Evolutionary conservation across 352 stramenopile species (phyloP), one percentile per base, ranked within the genome.

Genomic region (Phytopythium oedochilum): DNA sequence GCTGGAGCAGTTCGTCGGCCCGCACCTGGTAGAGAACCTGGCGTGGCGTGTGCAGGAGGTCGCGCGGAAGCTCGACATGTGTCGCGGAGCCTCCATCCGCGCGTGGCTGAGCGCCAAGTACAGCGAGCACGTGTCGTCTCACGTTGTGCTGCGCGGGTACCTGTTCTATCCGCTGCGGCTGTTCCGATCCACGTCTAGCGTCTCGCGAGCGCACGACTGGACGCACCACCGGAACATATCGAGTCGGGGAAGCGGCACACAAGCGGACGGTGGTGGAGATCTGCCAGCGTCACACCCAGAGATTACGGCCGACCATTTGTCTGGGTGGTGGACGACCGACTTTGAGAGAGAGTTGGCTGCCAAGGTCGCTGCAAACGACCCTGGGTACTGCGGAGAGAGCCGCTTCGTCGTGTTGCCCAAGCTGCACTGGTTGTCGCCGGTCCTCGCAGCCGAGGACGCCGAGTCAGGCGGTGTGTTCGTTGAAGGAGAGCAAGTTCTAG

Each of bases 11-110:
- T 92, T 83, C 55, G 78, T 92, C 1, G 81, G 81, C 7, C 81
- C 78, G 5, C 81, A 89, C 63, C 52, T 88, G 9, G 81, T 74
- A 22, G 81, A 92, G 56, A 92, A 86, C 49, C 67, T 89, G 29
- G 81, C 75, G 22, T 92, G 78, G 76, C 63, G 81, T 51, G 73
- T 78, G 3, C 73, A 88, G 56, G 76, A 89, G 58, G 76, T 92
- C 32, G 56, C 70, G 26, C 64, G 81, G 6, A 92, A 92, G 35
- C 63, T 92, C 29, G 78, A 68, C 46, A 84, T 86, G 66, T 70
- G 68, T 52, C 68, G 61, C 25, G 73, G 79, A 20, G 71, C 76
- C 15, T 82, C 64, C 57, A 75, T 89, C 39, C 68, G 70, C 31
- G 25, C 40, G 23, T 91, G 78, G 81, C 45, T 91, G 26, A 39